Evolutionary conservation across 352 stramenopile genomes (phyloP).

Genomic region (Pythium scleroteichum): DNA sequence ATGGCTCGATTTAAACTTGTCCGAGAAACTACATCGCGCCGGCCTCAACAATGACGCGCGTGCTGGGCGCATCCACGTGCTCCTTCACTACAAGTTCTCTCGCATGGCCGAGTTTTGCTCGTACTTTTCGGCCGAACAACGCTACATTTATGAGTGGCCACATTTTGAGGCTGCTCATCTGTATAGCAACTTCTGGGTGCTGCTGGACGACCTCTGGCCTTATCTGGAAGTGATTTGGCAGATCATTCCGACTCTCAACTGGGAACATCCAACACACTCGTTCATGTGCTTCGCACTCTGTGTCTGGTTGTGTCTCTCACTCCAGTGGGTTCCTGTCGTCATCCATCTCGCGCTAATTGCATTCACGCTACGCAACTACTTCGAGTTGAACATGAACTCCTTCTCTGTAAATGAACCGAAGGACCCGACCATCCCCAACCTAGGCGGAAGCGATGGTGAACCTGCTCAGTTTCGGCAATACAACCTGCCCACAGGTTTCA

Average conservation of each 20-base stretch:
- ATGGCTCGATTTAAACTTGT: slow-evolving; percentile 79
- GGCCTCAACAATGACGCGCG: slow-evolving; percentile 83
- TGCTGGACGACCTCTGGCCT: slow-evolving; percentile 82
- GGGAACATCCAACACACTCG: slow-evolving; percentile 81
- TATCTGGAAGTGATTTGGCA: slow-evolving; percentile 86
- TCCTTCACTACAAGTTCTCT: slow-evolving; percentile 88
- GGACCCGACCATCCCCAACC: slow-evolving; percentile 30
- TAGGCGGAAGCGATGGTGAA: slow-evolving; percentile 35
- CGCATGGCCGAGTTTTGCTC: slow-evolving; percentile 83
- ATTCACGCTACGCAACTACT: slow-evolving; percentile 83
- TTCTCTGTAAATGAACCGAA: slow-evolving; percentile 60
- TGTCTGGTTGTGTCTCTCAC: slow-evolving; percentile 81
- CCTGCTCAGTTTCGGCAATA: slow-evolving; percentile 73
- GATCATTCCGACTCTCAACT: slow-evolving; percentile 82
- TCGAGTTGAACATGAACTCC: slow-evolving; percentile 82
- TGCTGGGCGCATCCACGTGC: slow-evolving; percentile 78
- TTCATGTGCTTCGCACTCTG: slow-evolving; percentile 86
- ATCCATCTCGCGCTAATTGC: slow-evolving; percentile 79
- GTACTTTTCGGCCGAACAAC: slow-evolving; percentile 74
- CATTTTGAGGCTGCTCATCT: slow-evolving; percentile 80
- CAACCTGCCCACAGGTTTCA: slow-evolving; percentile 80
- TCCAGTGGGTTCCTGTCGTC: slow-evolving; percentile 81
- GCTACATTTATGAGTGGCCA: slow-evolving; percentile 77
- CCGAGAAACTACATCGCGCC: slow-evolving; percentile 75
- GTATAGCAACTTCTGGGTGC: slow-evolving; percentile 88